A percentile compares a stretch with the other conserved stretches of the same genome.
phyloP scores from a whole-genome alignment of 192 early-diverging fungal species.

The Chytriomyces sp. region DNA sequence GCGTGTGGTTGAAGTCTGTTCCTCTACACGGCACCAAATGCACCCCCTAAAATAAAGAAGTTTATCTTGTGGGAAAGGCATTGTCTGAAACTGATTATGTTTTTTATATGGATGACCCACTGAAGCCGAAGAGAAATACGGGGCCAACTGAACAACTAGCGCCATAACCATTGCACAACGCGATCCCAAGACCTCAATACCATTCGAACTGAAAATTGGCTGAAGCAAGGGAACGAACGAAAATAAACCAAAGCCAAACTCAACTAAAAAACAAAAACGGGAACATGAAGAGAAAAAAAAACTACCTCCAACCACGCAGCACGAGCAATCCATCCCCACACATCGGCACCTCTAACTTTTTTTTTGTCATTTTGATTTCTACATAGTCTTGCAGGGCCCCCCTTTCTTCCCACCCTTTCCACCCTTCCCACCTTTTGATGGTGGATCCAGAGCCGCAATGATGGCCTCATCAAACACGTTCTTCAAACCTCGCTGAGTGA shows the following conservation, averaged over 20 bases:
- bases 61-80: background rate
- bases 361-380: conserved; percentile 2
- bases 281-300: background rate
- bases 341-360: background rate
- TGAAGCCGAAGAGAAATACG: no score
- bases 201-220: no score
- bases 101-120: no score
- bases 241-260: background rate
- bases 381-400: conserved; percentile 27
- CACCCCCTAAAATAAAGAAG: background rate
- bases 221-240: background rate
- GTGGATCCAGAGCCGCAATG: conserved; percentile 94
- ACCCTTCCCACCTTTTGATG: conserved; percentile 33
- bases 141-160: no score
- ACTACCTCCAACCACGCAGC: background rate
- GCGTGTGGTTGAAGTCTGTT: no score
- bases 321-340: background rate
- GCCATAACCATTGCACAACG: no score
- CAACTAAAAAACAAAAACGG: background rate
- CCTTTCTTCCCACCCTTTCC: conserved; percentile 12
- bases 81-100: background rate
- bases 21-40: no score
- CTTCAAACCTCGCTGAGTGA: conserved; percentile 92
- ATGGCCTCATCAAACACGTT: conserved; percentile 98
- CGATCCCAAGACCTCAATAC: no score